Evolutionary conservation across 2,329 filamentous ascomycete genomes (phyloP).

Genomic region (Aspergillus sergii): DNA sequence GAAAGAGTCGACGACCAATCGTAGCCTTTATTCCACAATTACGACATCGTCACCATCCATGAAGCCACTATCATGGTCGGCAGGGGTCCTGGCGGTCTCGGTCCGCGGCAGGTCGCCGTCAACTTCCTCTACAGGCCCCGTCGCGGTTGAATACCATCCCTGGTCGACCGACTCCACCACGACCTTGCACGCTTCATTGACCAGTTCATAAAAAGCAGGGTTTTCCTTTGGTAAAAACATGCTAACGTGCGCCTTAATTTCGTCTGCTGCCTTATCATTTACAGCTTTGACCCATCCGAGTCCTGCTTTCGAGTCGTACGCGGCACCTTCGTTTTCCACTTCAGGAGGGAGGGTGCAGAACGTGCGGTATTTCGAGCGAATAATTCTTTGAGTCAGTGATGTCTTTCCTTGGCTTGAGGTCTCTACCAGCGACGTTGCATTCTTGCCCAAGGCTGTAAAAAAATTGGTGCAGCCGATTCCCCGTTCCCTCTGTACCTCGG

Average conservation of each 20-base stretch:
- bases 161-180: slow-evolving; percentile 44
- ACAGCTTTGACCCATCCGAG: slow-evolving; percentile 69
- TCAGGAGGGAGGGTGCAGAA: slow-evolving; percentile 81
- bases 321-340: slow-evolving; percentile 34
- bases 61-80: slow-evolving; percentile 25
- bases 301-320: slow-evolving; percentile 35
- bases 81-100: slow-evolving; percentile 13
- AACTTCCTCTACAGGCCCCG: slow-evolving; percentile 22
- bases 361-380: slow-evolving; percentile 67
- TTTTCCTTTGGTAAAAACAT: slow-evolving; percentile 52
- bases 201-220: slow-evolving; percentile 45
- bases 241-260: slow-evolving; percentile 73
- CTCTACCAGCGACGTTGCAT: slow-evolving; percentile 49
- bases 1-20: slow-evolving; percentile 4
- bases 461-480: slow-evolving; percentile 80
- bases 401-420: slow-evolving; percentile 25
- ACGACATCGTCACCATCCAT: slow-evolving; percentile 40
- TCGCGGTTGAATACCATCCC: slow-evolving; percentile 41
- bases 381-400: slow-evolving; percentile 39
- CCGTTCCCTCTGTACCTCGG: slow-evolving; percentile 65
- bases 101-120: slow-evolving; percentile 20
- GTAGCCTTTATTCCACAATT: slow-evolving; percentile 30
- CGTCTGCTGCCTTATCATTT: slow-evolving; percentile 79
- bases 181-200: slow-evolving; percentile 40
- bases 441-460: slow-evolving; percentile 79